These are phyloP conservation scores for Zygnema cylindricum DNA, from an alignment of 139 green algal genomes.

Conservation along the genomic window DNA sequence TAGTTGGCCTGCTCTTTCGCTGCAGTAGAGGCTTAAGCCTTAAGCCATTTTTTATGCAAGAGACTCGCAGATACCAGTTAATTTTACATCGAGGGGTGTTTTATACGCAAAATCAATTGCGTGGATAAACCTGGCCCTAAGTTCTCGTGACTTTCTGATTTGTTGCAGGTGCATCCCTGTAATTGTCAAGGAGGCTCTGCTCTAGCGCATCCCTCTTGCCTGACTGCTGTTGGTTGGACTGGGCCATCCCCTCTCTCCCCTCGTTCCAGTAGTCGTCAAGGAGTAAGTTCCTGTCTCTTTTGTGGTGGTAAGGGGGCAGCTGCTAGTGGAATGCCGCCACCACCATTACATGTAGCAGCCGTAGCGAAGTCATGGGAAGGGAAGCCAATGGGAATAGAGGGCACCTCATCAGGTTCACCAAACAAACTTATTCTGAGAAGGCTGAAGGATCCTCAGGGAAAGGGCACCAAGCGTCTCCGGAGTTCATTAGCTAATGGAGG, in stretches of 20 bases:
- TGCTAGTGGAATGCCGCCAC: background rate
- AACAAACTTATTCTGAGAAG: background rate
- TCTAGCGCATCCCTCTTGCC: background rate
- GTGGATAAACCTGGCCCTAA: too few species aligned
- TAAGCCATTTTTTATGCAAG: too few species aligned
- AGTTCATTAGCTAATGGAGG: background rate
- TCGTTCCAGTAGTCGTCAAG: background rate
- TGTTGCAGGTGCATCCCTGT: conserved; percentile 18
- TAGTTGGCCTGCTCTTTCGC: too few species aligned
- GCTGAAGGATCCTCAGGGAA: background rate
- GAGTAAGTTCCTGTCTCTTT: background rate
- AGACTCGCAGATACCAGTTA: too few species aligned
- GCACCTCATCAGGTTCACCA: background rate
- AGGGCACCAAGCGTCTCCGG: conserved; percentile 24
- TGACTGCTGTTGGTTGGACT: background rate
- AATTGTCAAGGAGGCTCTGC: conserved; percentile 1
- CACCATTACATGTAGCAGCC: background rate
- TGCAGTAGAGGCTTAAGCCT: too few species aligned
- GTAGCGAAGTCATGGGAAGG: background rate
- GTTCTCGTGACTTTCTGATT: too few species aligned
- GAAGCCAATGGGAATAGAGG: background rate
- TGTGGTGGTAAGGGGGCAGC: background rate
- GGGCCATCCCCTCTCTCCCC: background rate
- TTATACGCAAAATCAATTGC: too few species aligned
- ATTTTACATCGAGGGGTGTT: too few species aligned